A percentile compares a stretch with the other conserved stretches of the same genome.
These are phyloP conservation scores for Tetrapisispora arboricola DNA, from an alignment of 805 yeast genomes.

Conservation along the genomic window DNA sequence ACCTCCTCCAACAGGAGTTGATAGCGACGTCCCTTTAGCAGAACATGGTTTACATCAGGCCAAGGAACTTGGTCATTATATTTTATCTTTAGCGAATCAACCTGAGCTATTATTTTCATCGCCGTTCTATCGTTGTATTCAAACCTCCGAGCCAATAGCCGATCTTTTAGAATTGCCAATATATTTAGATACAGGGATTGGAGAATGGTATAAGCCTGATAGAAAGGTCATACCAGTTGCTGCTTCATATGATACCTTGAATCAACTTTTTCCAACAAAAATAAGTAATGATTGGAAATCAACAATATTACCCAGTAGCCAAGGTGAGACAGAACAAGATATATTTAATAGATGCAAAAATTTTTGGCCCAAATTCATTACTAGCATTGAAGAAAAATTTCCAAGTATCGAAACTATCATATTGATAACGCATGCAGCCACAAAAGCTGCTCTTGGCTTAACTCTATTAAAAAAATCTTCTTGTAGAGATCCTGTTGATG, in stretches of 20 bases:
- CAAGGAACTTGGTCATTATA: conserved; percentile 55
- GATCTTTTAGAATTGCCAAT: conserved; percentile 47
- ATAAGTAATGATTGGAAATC: conserved; percentile 40
- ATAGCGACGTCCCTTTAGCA: conserved; percentile 81
- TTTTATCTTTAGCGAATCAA: conserved; percentile 41
- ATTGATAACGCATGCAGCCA: conserved; percentile 88
- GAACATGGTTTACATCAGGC: conserved; percentile 86
- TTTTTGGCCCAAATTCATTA: conserved; percentile 50
- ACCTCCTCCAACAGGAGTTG: conserved; percentile 78
- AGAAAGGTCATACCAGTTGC: conserved; percentile 64
- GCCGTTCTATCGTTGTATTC: conserved; percentile 84
- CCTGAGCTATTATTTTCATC: conserved; percentile 68
- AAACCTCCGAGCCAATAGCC: conserved; percentile 68
- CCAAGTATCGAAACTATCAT: conserved; percentile 57
- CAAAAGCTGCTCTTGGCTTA: conserved; percentile 82
- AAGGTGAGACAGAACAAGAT: conserved; percentile 71
- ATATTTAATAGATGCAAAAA: conserved; percentile 48
- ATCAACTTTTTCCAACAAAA: conserved; percentile 43
- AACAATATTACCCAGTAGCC: conserved; percentile 46
- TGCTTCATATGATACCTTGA: conserved; percentile 40
- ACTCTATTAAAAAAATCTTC: conserved; percentile 45
- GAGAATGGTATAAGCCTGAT: conserved; percentile 83
- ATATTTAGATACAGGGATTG: conserved; percentile 69
- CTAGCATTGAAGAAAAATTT: conserved; percentile 42
- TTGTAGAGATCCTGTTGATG: conserved; percentile 43